A percentile compares a stretch with the other conserved stretches of the same genome.
These are phyloP conservation scores for Mallotus japonicus DNA, from an alignment of 441 rosid genomes.

Conservation along the genomic window DNA sequence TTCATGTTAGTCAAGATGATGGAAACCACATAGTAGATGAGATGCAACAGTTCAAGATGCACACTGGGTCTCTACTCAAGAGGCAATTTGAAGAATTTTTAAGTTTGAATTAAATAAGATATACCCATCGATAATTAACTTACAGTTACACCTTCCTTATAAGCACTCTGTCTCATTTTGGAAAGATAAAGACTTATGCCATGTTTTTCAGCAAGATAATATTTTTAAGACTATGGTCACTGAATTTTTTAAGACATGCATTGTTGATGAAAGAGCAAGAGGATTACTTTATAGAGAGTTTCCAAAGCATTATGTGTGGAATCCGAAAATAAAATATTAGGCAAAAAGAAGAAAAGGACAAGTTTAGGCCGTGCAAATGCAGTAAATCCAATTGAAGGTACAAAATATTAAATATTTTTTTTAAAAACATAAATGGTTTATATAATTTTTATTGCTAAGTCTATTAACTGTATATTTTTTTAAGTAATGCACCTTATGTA, in stretches of 20 bases:
- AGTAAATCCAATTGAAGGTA: background rate
- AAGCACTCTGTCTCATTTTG: background rate
- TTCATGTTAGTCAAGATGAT: background rate
- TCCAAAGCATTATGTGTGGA: background rate
- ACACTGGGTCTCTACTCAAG: background rate
- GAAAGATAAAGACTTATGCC: background rate
- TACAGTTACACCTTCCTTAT: background rate
- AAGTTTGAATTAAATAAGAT: background rate
- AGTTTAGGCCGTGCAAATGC: background rate
- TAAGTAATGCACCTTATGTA: too few species aligned
- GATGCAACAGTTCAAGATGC: background rate
- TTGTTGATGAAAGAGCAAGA: background rate
- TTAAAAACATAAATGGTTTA: too few species aligned
- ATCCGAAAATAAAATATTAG: too few species aligned
- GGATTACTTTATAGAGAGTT: background rate
- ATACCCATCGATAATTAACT: background rate
- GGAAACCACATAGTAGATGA: background rate
- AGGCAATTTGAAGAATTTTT: background rate
- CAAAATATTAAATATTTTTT: too few species aligned
- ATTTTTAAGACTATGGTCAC: background rate
- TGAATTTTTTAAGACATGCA: background rate
- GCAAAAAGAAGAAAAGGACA: too few species aligned
- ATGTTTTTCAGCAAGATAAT: background rate
- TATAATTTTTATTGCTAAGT: too few species aligned
- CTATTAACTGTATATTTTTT: too few species aligned